These are phyloP conservation scores for Biscogniauxia marginata DNA, from an alignment of 2,329 filamentous ascomycete genomes.

Conservation along the genomic window DNA sequence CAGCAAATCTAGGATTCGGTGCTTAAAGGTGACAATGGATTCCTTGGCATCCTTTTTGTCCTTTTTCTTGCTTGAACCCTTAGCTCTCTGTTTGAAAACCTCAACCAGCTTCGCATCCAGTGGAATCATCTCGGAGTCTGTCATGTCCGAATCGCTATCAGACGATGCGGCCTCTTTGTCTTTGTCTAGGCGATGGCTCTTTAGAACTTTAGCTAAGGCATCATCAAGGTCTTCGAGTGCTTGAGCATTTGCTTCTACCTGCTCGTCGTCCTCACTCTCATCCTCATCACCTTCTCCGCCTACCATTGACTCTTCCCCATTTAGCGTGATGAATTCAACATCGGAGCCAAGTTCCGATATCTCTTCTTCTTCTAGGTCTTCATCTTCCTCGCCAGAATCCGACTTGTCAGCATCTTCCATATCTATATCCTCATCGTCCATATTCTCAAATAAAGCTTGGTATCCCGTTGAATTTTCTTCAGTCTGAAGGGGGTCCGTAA, in stretches of 20 bases:
- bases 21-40: conserved; percentile 91
- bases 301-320: conserved; percentile 41
- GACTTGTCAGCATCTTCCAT: conserved; percentile 45
- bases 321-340: conserved; percentile 41
- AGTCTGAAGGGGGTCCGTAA: conserved; percentile 68
- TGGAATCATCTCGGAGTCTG: conserved; percentile 92
- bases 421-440: conserved; percentile 60
- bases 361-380: conserved; percentile 42
- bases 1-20: conserved; percentile 84
- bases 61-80: conserved; percentile 70
- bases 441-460: conserved; percentile 77
- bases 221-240: conserved; percentile 60
- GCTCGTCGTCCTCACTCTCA: conserved; percentile 41
- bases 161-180: conserved; percentile 54
- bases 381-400: conserved; percentile 41
- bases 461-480: conserved; percentile 83
- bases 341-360: conserved; percentile 38
- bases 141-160: conserved; percentile 78
- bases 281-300: conserved; percentile 38
- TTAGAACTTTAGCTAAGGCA: conserved; percentile 74
- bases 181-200: conserved; percentile 65
- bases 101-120: conserved; percentile 80
- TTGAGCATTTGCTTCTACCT: conserved; percentile 44
- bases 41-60: conserved; percentile 85
- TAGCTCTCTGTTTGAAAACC: conserved; percentile 77